Base-by-base conservation (phyloP, 768 basidiomycete species). In the Lyophyllum decastes region DNA sequence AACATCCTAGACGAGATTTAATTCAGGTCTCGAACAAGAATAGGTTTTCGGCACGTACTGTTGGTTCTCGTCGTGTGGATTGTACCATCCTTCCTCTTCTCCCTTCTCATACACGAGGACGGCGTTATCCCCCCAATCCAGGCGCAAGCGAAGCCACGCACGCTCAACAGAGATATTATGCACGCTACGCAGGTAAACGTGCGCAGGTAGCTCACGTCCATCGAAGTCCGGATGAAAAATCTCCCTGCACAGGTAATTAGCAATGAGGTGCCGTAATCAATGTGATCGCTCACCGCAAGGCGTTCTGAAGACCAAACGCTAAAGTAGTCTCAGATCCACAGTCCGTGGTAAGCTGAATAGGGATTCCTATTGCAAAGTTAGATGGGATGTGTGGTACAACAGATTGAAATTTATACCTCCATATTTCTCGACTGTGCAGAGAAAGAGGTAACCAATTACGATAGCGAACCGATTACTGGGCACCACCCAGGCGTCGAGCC, bases 131-230 rank as follows among this genome's bases (percentile, higher is more conserved):
- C 74, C 75, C 26, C 55, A 70, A 6, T 76, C 63, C 0, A 73
- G 56, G 0, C 67, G 54, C 0, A 78, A 59, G 1, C 63, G 61
- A 21, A 72, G 68, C 75, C 77, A 78, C 0, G 69, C 67, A 0
- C 67, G 61, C 49, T 78, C 77, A 47, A 72, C 66, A 6, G 63
- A 55, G 25, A 77, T 75, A 49, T 77, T 76, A 47, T 73, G 67
- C 0, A 75, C 53, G 52, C 69, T 74, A 6, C 60, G 50, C 6
- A 76, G 34, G 58, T 69, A 77, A 2, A 57, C 34, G 54, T 76
- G 72, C 3, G 75, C 66, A 0, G 70, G 70, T 33, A 33, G 30
- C 30, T 33, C 30, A 33, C 30, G 30, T 33, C 30, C 24, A 26
- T 63, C 41, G 17, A 68, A 38, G 0, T 73, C 69, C 2, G 71